Evolutionary conservation across 1,284 basidiomycete species (phyloP), one percentile per base, ranked within the genome.

Genomic region (Ceratobasidium sp.): DNA sequence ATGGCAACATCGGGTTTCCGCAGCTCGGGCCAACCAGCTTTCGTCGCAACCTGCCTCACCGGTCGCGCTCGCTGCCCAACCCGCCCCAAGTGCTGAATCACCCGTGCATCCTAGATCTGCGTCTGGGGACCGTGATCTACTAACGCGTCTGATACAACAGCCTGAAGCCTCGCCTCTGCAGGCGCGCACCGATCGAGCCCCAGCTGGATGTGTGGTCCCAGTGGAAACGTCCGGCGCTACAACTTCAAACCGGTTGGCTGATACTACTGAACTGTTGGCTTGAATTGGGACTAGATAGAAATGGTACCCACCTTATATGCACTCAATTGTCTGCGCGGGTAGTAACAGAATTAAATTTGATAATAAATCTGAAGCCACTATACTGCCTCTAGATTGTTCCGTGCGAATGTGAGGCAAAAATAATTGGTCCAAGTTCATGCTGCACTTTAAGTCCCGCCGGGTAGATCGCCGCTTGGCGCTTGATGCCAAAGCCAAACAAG

Each of bases 41-140:
- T 18, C 40, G 11, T 33, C 51, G 40, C 66, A 48, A 49, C 48
- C 63, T 21, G 36, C 53, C 23, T 66, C 63, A 3, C 48, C 63
- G 4, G 9, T 23, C 11, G 53, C 48, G 18, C 38, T 44, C 14
- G 18, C 58, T 14, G 23, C 25, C 5, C 33, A 44, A 21, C 36
- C 16, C 3, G 7, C 38, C 28, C 51, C 51, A 28, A 53, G 14
- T 18, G 23, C 58, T 21, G 12, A 25, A 21, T 42, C 58, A 40
- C 9, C 36, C 16, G 38, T n/a, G 21, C 36, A 23, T 6, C 58
- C 38, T 30, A 53, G 30, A 30, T 1, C 51, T 3, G 51, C 12
- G 11, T 28, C 21, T 6, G 23, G 25, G 23, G 12, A 53, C 14
- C 18, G 28, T 18, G 18, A 11, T 16, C 23, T 8, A 28, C 51